Evolutionary conservation across 1,284 basidiomycete genomes (phyloP).

Genomic region (Rhodotorula sp.): DNA sequence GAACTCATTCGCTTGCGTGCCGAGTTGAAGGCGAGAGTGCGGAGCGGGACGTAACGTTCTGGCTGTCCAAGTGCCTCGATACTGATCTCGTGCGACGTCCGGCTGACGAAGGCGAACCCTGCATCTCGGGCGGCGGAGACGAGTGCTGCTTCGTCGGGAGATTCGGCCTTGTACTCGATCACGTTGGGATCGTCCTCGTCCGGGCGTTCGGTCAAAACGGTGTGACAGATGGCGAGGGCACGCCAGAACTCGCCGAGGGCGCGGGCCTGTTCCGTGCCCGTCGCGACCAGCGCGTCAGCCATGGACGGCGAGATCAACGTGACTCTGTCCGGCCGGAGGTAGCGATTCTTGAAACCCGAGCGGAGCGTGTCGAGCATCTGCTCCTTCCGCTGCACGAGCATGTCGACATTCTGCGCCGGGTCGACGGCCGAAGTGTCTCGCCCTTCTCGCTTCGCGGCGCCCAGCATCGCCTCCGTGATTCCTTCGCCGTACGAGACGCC

Average conservation of each 20-base stretch:
- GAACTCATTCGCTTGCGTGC: constrained; percentile 93
- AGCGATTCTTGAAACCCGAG: constrained; percentile 82
- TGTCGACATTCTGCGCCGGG: constrained; percentile 63
- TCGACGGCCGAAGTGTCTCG: constrained; percentile 61
- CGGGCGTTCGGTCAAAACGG: constrained; percentile 64
- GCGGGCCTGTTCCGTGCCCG: constrained; percentile 36
- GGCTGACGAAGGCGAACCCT: constrained; percentile 84
- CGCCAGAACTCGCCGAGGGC: constrained; percentile 78
- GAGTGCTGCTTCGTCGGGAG: constrained; percentile 89
- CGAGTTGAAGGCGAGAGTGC: constrained; percentile 88
- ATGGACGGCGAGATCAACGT: constrained; percentile 85
- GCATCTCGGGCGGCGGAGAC: constrained; percentile 87
- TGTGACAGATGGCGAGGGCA: constrained; percentile 86
- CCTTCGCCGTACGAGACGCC: constrained; percentile 88
- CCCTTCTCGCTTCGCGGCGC: constrained; percentile 80
- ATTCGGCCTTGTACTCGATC: constrained; percentile 92
- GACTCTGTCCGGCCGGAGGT: constrained; percentile 73
- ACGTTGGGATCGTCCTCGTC: constrained; percentile 66
- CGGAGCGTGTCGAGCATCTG: constrained; percentile 76
- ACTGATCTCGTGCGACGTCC: constrained; percentile 71
- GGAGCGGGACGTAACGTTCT: constrained; percentile 76
- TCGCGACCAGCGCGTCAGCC: constrained; percentile 66
- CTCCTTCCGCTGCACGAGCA: constrained; percentile 63
- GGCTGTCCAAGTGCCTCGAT: constrained; percentile 88
- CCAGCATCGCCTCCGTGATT: constrained; percentile 89